Evolutionary conservation across 116 monocot genomes (phyloP).

Genomic region (Posidonia oceanica): DNA sequence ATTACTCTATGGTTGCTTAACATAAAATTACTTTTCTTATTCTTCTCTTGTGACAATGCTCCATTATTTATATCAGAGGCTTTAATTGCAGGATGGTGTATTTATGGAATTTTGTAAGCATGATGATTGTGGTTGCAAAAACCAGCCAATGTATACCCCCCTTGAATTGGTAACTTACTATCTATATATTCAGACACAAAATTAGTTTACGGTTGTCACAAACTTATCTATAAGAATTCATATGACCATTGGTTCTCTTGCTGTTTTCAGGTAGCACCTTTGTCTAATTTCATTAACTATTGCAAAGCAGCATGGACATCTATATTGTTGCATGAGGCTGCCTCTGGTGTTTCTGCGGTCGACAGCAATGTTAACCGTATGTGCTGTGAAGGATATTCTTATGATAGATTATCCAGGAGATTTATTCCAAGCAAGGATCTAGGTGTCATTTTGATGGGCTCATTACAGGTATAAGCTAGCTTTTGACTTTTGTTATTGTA

Average conservation of each 20-base stretch:
- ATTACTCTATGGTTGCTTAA: not conserved
- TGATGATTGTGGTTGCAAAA: conserved; percentile 12
- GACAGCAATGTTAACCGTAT: conserved; percentile 4
- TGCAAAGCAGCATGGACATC: conserved; percentile 46
- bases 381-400: conserved; percentile 28
- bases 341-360: conserved; percentile 5
- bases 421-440: conserved; percentile 69
- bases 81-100: conserved; percentile 13
- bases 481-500: not conserved
- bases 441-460: conserved; percentile 60
- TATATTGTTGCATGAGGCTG: conserved; percentile 7
- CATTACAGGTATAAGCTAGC: conserved; percentile 39
- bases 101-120: conserved; percentile 73
- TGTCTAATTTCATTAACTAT: conserved; percentile 64
- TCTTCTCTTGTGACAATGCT: not conserved
- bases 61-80: not conserved
- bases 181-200: not conserved
- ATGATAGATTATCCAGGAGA: conserved; percentile 29
- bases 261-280: conserved; percentile 48
- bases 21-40: not conserved
- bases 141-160: conserved; percentile 7
- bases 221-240: too few species aligned
- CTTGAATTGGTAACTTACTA: conserved; percentile 50
- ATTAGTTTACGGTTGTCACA: too few species aligned
- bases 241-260: not conserved